These are phyloP conservation scores for Ophiostoma piceae DNA, from an alignment of 2,329 filamentous ascomycete genomes.

Conservation along the genomic window DNA sequence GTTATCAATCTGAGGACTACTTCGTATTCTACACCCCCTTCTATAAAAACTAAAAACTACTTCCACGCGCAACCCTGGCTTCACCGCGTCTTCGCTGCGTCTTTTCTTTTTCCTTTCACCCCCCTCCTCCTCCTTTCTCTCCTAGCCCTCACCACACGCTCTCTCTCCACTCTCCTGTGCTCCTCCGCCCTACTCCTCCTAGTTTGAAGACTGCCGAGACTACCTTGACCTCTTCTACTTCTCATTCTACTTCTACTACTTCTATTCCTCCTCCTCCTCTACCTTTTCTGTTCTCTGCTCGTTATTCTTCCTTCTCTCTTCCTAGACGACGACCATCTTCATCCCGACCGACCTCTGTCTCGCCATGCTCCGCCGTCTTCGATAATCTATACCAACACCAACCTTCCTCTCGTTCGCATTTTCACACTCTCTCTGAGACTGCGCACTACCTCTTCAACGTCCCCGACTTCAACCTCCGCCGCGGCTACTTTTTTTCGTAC, in stretches of 20 bases:
- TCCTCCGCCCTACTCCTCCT: not conserved
- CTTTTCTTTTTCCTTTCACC: conserved; percentile 15
- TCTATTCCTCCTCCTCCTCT: not conserved
- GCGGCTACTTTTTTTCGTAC: not conserved
- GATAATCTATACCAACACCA: conserved; percentile 14
- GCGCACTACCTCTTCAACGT: not conserved
- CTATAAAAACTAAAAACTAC: not conserved
- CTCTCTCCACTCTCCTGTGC: conserved; percentile 2
- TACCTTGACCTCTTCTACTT: conserved; percentile 3
- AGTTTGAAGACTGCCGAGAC: not conserved
- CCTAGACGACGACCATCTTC: conserved; percentile 8
- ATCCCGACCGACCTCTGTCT: not conserved
- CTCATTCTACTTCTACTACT: not conserved
- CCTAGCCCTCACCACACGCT: not conserved
- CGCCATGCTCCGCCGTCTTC: conserved; percentile 17
- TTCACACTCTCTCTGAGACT: conserved; percentile 8
- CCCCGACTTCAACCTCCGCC: not conserved
- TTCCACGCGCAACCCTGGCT: conserved; percentile 16
- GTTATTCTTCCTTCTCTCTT: not conserved
- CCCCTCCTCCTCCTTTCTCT: conserved; percentile 8
- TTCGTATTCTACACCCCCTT: not conserved
- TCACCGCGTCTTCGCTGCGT: conserved; percentile 16
- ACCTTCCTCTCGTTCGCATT: conserved; percentile 4
- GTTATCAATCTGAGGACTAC: not conserved
- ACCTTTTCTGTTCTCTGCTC: not conserved